Evolutionary conservation across 345 rosid genomes (phyloP).

Genomic region (Linum usitatissimum): DNA sequence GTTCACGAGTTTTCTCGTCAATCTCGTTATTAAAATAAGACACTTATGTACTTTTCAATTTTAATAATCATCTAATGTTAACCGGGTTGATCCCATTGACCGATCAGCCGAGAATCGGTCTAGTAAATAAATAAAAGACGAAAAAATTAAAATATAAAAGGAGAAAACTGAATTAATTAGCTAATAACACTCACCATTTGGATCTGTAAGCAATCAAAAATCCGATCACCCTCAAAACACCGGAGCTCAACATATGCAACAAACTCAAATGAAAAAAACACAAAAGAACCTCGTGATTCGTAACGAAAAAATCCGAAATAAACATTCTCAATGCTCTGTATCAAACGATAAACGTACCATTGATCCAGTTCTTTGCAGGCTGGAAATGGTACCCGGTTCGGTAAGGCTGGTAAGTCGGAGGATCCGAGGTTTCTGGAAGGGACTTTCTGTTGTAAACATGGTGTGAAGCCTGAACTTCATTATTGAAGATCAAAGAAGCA

Average conservation of each 20-base stretch:
- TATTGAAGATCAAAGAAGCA: no score
- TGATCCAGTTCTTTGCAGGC: conserved; percentile 69
- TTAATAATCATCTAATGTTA: no score
- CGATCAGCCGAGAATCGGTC: no score
- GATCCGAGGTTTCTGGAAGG: no score
- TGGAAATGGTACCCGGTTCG: conserved; percentile 65
- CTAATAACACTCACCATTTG: conserved; percentile 46
- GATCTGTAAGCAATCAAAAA: conserved; percentile 39
- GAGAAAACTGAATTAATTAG: neutral
- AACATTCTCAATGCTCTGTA: neutral
- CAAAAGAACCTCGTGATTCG: conserved; percentile 3
- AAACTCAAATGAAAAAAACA: conserved; percentile 11
- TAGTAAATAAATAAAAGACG: neutral
- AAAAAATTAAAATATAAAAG: neutral
- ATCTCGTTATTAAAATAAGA: neutral
- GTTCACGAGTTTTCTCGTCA: neutral
- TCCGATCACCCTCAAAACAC: conserved; percentile 12
- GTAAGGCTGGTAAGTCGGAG: conserved; percentile 31
- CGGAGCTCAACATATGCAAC: neutral
- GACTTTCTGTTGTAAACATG: no score
- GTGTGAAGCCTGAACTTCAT: no score
- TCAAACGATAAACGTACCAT: conserved; percentile 29
- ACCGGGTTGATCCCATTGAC: no score
- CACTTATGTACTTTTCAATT: no score
- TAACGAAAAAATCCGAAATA: neutral